Evolutionary conservation across 257 asterid species (phyloP).

Genomic region (Nicotiana benthamiana): DNA sequence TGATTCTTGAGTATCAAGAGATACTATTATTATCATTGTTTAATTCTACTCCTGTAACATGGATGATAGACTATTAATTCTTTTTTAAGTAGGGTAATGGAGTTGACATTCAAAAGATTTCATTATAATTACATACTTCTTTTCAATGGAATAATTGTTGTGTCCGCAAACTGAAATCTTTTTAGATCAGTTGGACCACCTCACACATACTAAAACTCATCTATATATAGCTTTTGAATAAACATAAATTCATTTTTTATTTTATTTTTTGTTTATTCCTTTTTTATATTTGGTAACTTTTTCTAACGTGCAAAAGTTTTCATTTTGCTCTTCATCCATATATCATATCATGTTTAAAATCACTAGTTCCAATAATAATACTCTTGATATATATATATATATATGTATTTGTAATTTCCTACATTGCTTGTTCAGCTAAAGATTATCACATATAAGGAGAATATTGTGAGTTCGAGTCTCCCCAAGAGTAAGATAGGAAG

Average conservation of each 20-base stretch:
- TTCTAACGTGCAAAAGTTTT: too few species aligned
- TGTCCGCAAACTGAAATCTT: conserved; percentile 26
- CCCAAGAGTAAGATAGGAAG: too few species aligned
- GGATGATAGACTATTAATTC: neutral
- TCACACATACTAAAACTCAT: neutral
- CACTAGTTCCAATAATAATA: neutral
- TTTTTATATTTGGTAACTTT: too few species aligned
- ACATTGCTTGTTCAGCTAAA: too few species aligned
- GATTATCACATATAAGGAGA: too few species aligned
- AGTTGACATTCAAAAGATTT: conserved; percentile 57
- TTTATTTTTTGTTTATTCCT: too few species aligned
- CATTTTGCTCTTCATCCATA: too few species aligned
- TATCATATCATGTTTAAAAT: neutral
- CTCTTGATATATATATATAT: neutral
- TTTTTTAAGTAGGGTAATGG: conserved; percentile 32
- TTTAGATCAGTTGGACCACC: neutral
- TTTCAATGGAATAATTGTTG: conserved; percentile 6
- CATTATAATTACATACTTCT: conserved; percentile 16
- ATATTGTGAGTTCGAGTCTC: too few species aligned
- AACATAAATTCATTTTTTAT: neutral
- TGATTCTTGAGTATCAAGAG: conserved; percentile 13
- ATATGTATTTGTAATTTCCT: too few species aligned
- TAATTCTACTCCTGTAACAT: conserved; percentile 32
- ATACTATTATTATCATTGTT: neutral
- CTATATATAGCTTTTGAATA: neutral